Percentiles rank a stretch among this genome's conserved stretches.
Evolutionary conservation across 768 basidiomycete species (phyloP).

Genomic region (Wakefieldia striispora): DNA sequence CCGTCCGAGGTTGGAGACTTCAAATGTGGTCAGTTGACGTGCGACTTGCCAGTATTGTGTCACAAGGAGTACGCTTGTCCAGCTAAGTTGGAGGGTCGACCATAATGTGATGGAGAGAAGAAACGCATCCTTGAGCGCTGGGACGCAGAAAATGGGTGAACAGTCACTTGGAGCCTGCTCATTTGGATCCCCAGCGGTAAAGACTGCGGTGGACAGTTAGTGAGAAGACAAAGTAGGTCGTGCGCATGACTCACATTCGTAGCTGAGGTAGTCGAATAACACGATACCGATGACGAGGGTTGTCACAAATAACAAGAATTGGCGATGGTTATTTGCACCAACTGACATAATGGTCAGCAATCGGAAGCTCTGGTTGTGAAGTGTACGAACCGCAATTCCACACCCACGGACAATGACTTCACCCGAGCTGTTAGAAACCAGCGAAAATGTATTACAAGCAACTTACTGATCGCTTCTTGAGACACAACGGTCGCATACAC

Average conservation of each 20-base stretch:
- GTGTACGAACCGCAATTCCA: conserved; percentile 88
- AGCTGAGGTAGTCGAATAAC: conserved; percentile 81
- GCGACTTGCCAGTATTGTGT: conserved; percentile 91
- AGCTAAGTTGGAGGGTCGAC: conserved; percentile 92
- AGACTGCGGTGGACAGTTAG: conserved; percentile 42
- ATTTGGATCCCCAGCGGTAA: conserved; percentile 39
- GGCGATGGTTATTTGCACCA: conserved; percentile 90
- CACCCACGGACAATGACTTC: conserved; percentile 96
- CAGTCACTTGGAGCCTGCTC: conserved; percentile 17
- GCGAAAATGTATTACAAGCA: neutral
- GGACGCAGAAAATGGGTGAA: conserved; percentile 53
- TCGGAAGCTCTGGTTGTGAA: neutral
- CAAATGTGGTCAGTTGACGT: conserved; percentile 93
- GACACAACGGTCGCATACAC: conserved; percentile 86
- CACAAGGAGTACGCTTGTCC: conserved; percentile 86
- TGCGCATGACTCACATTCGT: conserved; percentile 59
- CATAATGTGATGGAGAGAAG: conserved; percentile 78
- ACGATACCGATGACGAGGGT: conserved; percentile 80
- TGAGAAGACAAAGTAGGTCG: neutral
- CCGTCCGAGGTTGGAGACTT: conserved; percentile 92
- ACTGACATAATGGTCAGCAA: conserved; percentile 44
- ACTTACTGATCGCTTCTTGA: conserved; percentile 92
- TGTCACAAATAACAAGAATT: conserved; percentile 90
- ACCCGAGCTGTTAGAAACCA: conserved; percentile 2
- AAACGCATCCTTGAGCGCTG: conserved; percentile 77